Base-by-base conservation (phyloP, 208 protist species). In the Acanthamoeba castellanii region DNA sequence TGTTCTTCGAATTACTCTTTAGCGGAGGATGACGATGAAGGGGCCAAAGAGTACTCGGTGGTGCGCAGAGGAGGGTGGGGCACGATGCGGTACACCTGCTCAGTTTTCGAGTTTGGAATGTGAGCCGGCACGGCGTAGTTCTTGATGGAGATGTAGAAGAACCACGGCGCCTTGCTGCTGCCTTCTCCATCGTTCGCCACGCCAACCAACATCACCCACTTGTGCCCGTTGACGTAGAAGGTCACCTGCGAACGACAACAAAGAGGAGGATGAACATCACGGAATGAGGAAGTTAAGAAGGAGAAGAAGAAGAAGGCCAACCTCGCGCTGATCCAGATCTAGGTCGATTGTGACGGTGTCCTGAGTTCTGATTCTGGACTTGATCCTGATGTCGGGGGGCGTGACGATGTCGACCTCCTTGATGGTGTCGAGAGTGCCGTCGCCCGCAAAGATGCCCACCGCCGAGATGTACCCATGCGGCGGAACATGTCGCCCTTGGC, bases 131-230 rank as follows among this genome's bases (percentile, higher is more conserved):
- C 27, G 3, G 7, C 22, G 30, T 85, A 85, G 37, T 59, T 59
- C 47, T 85, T 85, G 18, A 85, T 42, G 25, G 78, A 85, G 78
- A 85, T n/a, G 47, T 61, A 85, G 47, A 85, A 85, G 47, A 61
- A 59, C 78, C 78, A 85, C 3, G 70, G 70, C 1, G 14, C 70
- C 20, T 37, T 45, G 72, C 37, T 18, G 34, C 6, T 81, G 72
- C 20, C 32, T 81, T 78, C 34, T 27, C 30, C 34, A 3, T 57
- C 45, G 45, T 59, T 85, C 18, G 18, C 22, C 6, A 85, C 78
- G 13, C 78, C 78, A 7, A 9, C 47, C 34, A 85, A 14, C 11
- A 20, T 85, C 25, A 85, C 78, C 45, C 78, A 85, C 78, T 32
- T 85, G 27, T 20, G 7, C 27, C 78, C 78, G 45, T 59, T 85